Conservation (phyloP, 768 basidiomycete genomes). For the Mycena venus region DNA sequence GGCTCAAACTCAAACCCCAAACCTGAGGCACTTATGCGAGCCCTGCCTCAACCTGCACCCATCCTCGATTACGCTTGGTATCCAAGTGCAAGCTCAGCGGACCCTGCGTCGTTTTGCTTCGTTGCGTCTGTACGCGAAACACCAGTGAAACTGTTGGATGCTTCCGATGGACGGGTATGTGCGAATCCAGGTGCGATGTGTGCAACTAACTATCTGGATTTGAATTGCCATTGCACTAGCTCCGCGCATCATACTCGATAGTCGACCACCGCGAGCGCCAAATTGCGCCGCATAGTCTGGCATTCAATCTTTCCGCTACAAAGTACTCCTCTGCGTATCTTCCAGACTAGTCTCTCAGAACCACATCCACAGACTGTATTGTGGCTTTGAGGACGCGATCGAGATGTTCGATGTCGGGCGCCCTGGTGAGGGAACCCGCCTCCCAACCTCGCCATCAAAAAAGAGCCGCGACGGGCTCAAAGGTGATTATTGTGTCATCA, state of each 20-base stretch:
- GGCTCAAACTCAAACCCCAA: not conserved
- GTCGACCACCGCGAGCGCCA: slow-evolving; percentile 95
- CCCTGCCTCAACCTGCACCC: slow-evolving; percentile 70
- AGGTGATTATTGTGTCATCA: slow-evolving; percentile 58
- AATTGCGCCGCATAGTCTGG: slow-evolving; percentile 86
- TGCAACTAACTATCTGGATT: slow-evolving; percentile 4
- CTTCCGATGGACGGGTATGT: slow-evolving; percentile 77
- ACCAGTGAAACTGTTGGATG: slow-evolving; percentile 90
- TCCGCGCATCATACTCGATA: slow-evolving; percentile 92
- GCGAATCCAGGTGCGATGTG: not conserved
- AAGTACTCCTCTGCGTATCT: slow-evolving; percentile 60
- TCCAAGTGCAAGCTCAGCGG: slow-evolving; percentile 73
- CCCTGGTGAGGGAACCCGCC: slow-evolving; percentile 81
- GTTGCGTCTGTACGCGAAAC: slow-evolving; percentile 86
- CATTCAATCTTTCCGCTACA: slow-evolving; percentile 78
- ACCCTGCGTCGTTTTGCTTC: slow-evolving; percentile 84
- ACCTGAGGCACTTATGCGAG: not conserved
- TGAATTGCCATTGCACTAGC: slow-evolving; percentile 57
- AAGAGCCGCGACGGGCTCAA: slow-evolving; percentile 90
- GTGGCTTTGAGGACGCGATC: slow-evolving; percentile 88
- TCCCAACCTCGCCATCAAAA: slow-evolving; percentile 79
- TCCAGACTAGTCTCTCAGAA: not conserved
- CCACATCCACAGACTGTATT: slow-evolving; percentile 73
- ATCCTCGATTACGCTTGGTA: slow-evolving; percentile 90
- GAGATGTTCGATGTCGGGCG: slow-evolving; percentile 84